phyloP scores from a whole-genome alignment of 2,329 filamentous ascomycete species.

The Sporothrix phasma region DNA sequence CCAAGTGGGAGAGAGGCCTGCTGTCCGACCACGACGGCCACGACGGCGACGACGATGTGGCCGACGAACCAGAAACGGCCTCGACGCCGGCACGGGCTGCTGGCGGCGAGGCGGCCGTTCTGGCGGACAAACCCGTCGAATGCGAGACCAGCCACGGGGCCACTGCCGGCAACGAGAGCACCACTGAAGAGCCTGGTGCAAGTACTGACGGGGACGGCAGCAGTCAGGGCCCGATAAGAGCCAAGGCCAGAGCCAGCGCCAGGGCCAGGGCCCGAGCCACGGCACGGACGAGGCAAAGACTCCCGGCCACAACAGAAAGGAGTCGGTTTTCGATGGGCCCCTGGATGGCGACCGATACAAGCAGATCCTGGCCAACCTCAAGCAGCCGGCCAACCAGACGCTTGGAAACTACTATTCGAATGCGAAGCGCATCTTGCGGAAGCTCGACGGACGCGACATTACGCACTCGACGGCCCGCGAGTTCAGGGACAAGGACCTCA shows the following conservation, averaged over 20 bases:
- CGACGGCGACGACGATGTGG: constrained; percentile 24
- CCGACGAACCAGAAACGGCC: constrained; percentile 16
- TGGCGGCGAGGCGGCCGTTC: not conserved
- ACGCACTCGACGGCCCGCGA: constrained; percentile 36
- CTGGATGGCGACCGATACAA: constrained; percentile 13
- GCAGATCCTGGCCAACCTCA: constrained; percentile 24
- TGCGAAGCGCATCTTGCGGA: constrained; percentile 41
- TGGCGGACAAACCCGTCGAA: not conserved
- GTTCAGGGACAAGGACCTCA: constrained; percentile 36
- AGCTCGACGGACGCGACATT: constrained; percentile 40
- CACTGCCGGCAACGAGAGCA: not conserved
- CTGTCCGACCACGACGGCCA: constrained; percentile 29
- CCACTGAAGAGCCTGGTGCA: no score
- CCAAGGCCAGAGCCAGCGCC: not conserved
- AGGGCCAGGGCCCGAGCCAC: not conserved
- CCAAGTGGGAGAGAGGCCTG: constrained; percentile 58
- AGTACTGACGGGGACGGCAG: not conserved
- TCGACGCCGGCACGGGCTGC: not conserved
- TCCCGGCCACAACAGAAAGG: constrained; percentile 5
- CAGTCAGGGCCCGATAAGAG: not conserved
- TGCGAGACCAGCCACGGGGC: not conserved
- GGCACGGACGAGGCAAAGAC: not conserved
- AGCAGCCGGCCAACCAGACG: constrained; percentile 33
- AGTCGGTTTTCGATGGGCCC: constrained; percentile 9
- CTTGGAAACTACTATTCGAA: constrained; percentile 38